Base-by-base conservation (phyloP, 352 stramenopile species). In the Aphanomyces euteiches region DNA sequence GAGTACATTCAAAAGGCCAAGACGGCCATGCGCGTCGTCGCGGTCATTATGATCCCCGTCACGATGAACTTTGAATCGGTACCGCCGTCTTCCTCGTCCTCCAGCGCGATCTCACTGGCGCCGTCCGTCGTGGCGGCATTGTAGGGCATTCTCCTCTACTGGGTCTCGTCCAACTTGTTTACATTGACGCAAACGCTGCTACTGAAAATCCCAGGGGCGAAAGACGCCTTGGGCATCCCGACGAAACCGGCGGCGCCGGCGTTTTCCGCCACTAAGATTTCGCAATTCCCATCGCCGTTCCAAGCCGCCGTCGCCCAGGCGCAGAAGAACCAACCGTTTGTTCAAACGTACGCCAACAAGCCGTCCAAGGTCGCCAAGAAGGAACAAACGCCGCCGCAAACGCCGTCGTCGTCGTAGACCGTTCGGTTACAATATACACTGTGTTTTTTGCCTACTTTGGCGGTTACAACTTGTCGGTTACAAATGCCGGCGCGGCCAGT, bases 91-190 rank as follows among this genome's bases (percentile, higher is more conserved):
- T 39, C 12, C 61, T 28, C n/a, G 66, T 40, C 28, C 28, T 28
- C 28, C 28, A 2, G 28, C 28, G 28, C 28, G 28, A 2, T 28
- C 28, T 28, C 28, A 28, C 28, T 28, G 28, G 28, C 28, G 28
- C 28, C 28, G 28, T 28, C 28, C 1, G 28, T 28, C 1, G 28
- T 28, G 28, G 28, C 28, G 28, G 28, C 28, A 19, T 41, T 54
- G n/a, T 74, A 91, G 84, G 85, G 85, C 43, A 84, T 95, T 43
- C 86, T 95, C 17, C 78, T 95, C 38, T 95, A 93, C 82, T 95
- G 87, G 87, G 84, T 95, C 68, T 90, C 78, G 56, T 93, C 85
- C 47, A 95, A 92, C 77, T 73, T 79, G 59, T 95, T 85, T 78
- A 91, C 87, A 43, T 59, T 95, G 12, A 61, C 68, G 36, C 85